Percentiles rank a stretch among this genome's conserved stretches.
Evolutionary conservation across 1,139 yeast genomes (phyloP).

Genomic region (Kodamaea ohmeri): DNA sequence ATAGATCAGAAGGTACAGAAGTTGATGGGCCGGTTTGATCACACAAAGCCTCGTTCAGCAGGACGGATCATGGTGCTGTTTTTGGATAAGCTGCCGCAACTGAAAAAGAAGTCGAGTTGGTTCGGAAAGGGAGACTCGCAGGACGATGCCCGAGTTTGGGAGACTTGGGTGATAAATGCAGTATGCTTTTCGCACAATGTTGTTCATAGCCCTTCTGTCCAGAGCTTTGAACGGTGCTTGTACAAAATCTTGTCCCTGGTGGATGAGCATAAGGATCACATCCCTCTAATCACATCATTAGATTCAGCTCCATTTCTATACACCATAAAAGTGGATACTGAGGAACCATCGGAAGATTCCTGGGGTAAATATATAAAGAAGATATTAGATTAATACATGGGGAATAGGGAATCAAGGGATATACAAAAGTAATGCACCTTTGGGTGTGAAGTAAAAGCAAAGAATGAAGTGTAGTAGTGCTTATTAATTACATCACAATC

Average conservation of each 20-base stretch:
- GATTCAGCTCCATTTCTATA: conserved; percentile 71
- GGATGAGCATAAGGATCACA: conserved; percentile 59
- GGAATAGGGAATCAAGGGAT: background rate
- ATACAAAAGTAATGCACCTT: background rate
- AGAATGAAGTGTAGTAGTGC: too few species aligned
- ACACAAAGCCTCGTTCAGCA: conserved; percentile 2
- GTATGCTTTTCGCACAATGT: conserved; percentile 25
- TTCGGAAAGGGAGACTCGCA: conserved; percentile 32
- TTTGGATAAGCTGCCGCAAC: conserved; percentile 25
- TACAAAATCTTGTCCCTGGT: conserved; percentile 48
- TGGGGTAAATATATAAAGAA: conserved; percentile 53
- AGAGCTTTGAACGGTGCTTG: conserved; percentile 44
- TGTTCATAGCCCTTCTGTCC: conserved; percentile 21
- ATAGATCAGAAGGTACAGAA: conserved; percentile 43
- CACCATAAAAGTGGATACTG: conserved; percentile 26
- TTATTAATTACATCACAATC: too few species aligned
- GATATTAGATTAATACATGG: conserved; percentile 30
- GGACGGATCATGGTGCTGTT: conserved; percentile 31
- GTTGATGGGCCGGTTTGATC: conserved; percentile 32
- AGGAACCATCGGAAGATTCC: conserved; percentile 27
- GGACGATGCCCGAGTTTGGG: conserved; percentile 35
- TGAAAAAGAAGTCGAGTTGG: conserved; percentile 44
- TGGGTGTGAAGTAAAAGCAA: too few species aligned
- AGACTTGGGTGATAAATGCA: conserved; percentile 40
- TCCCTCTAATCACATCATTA: conserved; percentile 71